Evolutionary conservation across 2,329 filamentous ascomycete genomes (phyloP).

Genomic region (Phialemonium atrogriseum): DNA sequence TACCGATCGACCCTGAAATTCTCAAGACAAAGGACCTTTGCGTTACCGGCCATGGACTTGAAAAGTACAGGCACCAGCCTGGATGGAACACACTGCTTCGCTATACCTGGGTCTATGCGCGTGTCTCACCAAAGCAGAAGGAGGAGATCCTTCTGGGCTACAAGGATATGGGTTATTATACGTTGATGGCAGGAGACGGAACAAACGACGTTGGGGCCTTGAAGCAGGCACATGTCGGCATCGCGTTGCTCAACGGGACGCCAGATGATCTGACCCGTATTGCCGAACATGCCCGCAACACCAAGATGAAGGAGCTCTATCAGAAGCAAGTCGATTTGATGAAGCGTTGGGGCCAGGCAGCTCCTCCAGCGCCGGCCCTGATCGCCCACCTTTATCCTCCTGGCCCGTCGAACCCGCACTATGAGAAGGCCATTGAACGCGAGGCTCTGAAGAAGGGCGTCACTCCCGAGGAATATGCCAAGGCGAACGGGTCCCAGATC

Average conservation of each 20-base stretch:
- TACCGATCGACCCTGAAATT: conserved; percentile 74
- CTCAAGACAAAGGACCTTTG: conserved; percentile 84
- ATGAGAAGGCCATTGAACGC: conserved; percentile 81
- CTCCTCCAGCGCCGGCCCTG: conserved; percentile 82
- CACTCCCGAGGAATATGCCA: conserved; percentile 48
- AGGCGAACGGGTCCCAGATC: conserved; percentile 44
- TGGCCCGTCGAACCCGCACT: conserved; percentile 86
- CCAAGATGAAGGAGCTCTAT: conserved; percentile 97
- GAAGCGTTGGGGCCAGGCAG: conserved; percentile 87
- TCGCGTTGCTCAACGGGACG: conserved; percentile 91
- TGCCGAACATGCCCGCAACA: conserved; percentile 85
- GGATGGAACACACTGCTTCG: conserved; percentile 73
- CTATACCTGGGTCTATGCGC: conserved; percentile 94
- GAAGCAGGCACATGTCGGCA: conserved; percentile 96
- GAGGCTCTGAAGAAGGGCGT: conserved; percentile 75
- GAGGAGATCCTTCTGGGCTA: conserved; percentile 95
- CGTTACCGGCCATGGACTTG: conserved; percentile 87
- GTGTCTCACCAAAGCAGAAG: conserved; percentile 97
- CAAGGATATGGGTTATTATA: conserved; percentile 95
- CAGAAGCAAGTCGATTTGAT: conserved; percentile 92
- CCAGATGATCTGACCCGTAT: conserved; percentile 87
- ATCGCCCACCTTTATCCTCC: conserved; percentile 94
- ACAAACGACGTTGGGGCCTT: conserved; percentile 97
- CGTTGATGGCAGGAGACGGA: conserved; percentile 96
- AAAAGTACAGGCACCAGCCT: conserved; percentile 75